These are phyloP conservation scores for Pistacia atlantica DNA, from an alignment of 345 rosid species.

Conservation along the genomic window DNA sequence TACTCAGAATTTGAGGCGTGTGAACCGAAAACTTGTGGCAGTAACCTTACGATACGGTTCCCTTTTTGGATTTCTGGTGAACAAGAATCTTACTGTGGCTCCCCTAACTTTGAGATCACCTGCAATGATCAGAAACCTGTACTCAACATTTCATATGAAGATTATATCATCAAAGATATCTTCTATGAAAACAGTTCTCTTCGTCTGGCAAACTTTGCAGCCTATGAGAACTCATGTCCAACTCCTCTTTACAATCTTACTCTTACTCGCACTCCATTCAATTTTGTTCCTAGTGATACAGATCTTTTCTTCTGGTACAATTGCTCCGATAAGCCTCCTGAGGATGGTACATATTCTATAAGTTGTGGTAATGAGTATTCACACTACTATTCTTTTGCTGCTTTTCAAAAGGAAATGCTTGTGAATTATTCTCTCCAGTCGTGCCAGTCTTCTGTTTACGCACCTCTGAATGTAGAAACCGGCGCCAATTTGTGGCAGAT, in stretches of 20 bases:
- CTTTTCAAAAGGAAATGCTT: constrained; percentile 22
- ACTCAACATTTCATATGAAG: constrained; percentile 45
- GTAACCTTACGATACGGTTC: constrained; percentile 45
- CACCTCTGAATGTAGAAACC: constrained; percentile 26
- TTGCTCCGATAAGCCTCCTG: constrained; percentile 32
- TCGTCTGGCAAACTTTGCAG: constrained; percentile 36
- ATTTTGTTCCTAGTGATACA: constrained; percentile 15
- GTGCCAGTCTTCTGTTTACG: constrained; percentile 34
- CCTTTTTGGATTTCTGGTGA: constrained; percentile 45
- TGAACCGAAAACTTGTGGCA: constrained; percentile 48
- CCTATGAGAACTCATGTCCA: constrained; percentile 38
- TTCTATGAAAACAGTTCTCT: constrained; percentile 35
- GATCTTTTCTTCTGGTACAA: constrained; percentile 46
- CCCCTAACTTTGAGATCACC: constrained; percentile 46
- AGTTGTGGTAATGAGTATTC: constrained; percentile 31
- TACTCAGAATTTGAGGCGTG: constrained; percentile 50
- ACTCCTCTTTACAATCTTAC: constrained; percentile 45
- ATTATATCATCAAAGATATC: constrained; percentile 45
- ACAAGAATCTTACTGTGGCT: constrained; percentile 55
- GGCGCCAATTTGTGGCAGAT: background rate
- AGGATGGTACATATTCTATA: constrained; percentile 14
- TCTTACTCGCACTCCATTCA: constrained; percentile 51
- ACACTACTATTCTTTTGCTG: constrained; percentile 39
- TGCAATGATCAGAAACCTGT: constrained; percentile 40
- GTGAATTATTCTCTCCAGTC: background rate